phyloP scores from a whole-genome alignment of 805 yeast genomes.

The Metschnikowia peoriensis region DNA sequence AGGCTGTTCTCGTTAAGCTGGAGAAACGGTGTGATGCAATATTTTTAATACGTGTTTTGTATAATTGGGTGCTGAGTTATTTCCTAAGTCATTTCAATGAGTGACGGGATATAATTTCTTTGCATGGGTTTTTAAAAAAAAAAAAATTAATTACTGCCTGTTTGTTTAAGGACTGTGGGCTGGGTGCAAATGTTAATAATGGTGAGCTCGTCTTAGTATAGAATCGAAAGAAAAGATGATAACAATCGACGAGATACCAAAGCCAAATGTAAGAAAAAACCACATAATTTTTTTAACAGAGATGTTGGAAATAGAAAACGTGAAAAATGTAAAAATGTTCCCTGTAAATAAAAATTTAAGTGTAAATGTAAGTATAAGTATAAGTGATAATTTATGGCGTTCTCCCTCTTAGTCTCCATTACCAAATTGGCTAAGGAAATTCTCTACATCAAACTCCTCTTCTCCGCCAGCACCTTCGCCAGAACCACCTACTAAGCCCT shows the following conservation, averaged over 20 bases:
- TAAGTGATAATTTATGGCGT: neutral
- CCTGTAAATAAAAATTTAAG: neutral
- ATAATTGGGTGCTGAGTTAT: too few relatives aligned
- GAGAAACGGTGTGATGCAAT: too few relatives aligned
- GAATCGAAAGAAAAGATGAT: too few relatives aligned
- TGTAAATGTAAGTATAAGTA: neutral
- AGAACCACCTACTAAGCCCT: conserved; percentile 9
- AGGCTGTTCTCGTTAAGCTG: too few relatives aligned
- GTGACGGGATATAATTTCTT: too few relatives aligned
- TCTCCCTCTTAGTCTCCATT: conserved; percentile 29
- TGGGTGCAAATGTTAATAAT: neutral
- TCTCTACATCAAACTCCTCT: conserved; percentile 46
- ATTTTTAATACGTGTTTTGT: too few relatives aligned
- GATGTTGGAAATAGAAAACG: too few relatives aligned
- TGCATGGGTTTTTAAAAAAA: too few relatives aligned
- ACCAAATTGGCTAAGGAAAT: conserved; percentile 44
- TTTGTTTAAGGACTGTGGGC: neutral
- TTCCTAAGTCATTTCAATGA: too few relatives aligned
- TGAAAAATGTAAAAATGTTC: too few relatives aligned
- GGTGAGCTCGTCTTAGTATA: neutral
- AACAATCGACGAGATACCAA: too few relatives aligned
- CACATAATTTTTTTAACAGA: too few relatives aligned
- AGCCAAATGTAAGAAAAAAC: neutral
- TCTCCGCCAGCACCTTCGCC: conserved; percentile 21
- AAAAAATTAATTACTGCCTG: neutral